phyloP scores from a whole-genome alignment of 495 filamentous ascomycete species.

The Talaromyces ruber region DNA sequence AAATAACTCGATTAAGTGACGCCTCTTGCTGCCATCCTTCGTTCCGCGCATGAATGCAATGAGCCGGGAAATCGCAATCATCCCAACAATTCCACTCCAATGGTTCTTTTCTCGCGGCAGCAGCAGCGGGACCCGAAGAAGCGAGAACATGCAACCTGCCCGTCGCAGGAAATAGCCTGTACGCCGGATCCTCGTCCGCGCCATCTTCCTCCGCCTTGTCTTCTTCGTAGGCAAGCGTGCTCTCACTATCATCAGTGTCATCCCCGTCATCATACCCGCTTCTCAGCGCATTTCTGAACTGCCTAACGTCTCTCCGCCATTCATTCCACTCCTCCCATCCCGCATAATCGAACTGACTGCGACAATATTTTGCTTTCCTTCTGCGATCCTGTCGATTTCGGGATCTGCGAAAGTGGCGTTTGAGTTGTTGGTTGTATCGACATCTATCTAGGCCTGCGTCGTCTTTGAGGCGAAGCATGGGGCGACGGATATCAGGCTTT shows the following conservation, averaged over 20 bases:
- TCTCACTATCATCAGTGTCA: neutral
- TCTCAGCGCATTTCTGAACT: neutral
- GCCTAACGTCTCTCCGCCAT: constrained; percentile 3
- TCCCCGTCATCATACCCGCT: neutral
- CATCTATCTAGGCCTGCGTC: neutral
- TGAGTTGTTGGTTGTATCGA: neutral
- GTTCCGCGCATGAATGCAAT: constrained; percentile 7
- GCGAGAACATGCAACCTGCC: neutral
- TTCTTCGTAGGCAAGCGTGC: neutral
- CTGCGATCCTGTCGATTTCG: neutral
- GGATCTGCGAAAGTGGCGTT: neutral
- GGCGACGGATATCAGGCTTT: neutral
- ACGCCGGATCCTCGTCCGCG: neutral
- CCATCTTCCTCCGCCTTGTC: neutral
- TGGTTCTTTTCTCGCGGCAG: neutral
- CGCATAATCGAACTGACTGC: constrained; percentile 5
- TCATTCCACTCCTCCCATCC: constrained; percentile 9
- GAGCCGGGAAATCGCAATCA: constrained; percentile 2
- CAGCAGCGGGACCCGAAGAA: neutral
- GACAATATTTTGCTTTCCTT: neutral
- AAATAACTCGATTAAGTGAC: neutral
- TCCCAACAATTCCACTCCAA: neutral
- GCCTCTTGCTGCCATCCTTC: neutral
- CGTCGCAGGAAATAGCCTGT: neutral
- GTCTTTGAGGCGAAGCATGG: neutral